Percentiles rank a stretch among this genome's conserved stretches.
These are phyloP conservation scores for Aureobasidium subglaciale DNA, from an alignment of 2,329 filamentous ascomycete species.

Conservation along the genomic window DNA sequence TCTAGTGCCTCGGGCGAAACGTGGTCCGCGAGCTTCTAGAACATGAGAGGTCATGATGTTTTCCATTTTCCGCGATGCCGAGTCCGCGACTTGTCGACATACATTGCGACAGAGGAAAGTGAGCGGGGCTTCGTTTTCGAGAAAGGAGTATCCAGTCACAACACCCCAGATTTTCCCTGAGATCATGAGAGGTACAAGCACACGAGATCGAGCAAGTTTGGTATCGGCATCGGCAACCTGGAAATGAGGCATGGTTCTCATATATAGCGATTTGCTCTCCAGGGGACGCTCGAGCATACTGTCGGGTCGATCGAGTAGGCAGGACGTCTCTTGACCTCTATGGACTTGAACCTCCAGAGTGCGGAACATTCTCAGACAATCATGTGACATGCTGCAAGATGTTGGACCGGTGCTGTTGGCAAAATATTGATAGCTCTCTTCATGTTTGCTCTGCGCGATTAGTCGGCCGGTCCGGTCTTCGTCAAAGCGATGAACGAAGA, in stretches of 20 bases:
- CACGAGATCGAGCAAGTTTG: neutral
- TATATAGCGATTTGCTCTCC: neutral
- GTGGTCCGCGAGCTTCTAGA: neutral
- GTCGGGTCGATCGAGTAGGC: neutral
- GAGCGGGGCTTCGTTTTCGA: neutral
- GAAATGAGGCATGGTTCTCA: neutral
- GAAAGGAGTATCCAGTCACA: neutral
- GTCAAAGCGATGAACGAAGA: neutral
- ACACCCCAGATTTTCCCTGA: conserved; percentile 1
- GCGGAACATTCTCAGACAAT: neutral
- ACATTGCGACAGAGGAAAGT: neutral
- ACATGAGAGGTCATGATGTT: neutral
- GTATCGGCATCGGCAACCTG: neutral
- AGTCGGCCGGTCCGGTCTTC: neutral
- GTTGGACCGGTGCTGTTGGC: neutral
- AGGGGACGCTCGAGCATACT: neutral
- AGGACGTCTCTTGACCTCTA: neutral
- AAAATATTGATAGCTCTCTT: neutral
- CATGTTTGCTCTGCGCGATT: neutral
- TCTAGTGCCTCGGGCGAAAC: neutral
- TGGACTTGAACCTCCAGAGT: neutral
- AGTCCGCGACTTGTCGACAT: neutral
- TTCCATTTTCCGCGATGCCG: neutral
- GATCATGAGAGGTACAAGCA: neutral
- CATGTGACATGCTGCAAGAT: neutral